Conservation (phyloP, 2,329 filamentous ascomycete genomes). For the Fusarium napiforme region DNA sequence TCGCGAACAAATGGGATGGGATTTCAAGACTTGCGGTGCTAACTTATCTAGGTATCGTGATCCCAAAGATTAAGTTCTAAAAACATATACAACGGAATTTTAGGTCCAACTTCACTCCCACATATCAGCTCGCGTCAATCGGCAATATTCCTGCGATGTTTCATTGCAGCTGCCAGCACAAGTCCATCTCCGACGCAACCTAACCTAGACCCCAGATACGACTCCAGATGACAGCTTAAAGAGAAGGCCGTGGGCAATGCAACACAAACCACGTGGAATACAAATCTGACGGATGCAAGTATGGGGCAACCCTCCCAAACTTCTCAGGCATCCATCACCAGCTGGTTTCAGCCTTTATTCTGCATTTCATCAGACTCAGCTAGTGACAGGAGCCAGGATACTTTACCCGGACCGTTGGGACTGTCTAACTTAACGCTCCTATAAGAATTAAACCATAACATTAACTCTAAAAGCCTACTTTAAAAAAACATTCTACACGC, state of each 20-base stretch:
- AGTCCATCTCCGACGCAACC: neutral
- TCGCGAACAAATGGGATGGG: neutral
- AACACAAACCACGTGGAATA: neutral
- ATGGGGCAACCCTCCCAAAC: neutral
- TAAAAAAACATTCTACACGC: neutral
- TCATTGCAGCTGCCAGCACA: too few species aligned
- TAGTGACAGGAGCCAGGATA: neutral
- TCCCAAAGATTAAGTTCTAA: too few species aligned
- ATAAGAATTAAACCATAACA: neutral
- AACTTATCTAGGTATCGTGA: too few species aligned
- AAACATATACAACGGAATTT: neutral
- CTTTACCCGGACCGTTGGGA: neutral
- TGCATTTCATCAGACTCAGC: neutral
- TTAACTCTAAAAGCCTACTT: neutral
- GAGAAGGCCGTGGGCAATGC: neutral
- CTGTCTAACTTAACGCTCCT: neutral
- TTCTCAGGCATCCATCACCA: neutral
- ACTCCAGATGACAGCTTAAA: neutral
- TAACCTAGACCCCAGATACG: neutral
- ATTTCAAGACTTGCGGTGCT: too few species aligned
- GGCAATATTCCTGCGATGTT: fast-evolving
- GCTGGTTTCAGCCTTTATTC: neutral
- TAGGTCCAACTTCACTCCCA: fast-evolving
- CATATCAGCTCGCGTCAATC: neutral
- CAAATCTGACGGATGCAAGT: neutral